phyloP scores from a whole-genome alignment of 2,329 filamentous ascomycete species.

The Coniochaeta sp. region DNA sequence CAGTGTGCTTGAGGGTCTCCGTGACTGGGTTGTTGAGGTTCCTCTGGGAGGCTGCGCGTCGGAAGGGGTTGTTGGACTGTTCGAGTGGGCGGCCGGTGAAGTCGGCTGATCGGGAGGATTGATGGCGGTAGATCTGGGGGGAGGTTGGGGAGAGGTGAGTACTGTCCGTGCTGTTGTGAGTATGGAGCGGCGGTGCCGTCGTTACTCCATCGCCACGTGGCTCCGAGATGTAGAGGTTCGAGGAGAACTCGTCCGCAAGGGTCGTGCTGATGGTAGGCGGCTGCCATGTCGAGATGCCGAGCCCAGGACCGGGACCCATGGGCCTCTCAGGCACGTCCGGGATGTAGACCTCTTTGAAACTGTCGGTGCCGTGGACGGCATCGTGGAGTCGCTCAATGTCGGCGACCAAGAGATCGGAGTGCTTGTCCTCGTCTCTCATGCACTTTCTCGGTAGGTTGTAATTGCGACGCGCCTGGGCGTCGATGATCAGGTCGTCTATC shows the following conservation, averaged over 20 bases:
- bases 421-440: constrained; percentile 1
- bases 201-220: neutral
- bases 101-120: neutral
- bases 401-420: constrained; percentile 1
- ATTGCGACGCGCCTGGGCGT: neutral
- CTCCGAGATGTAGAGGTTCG: neutral
- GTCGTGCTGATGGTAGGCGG: neutral
- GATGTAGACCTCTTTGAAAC: neutral
- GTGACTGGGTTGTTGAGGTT: constrained; percentile 1
- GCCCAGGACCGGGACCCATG: neutral
- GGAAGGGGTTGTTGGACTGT: neutral
- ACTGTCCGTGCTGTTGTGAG: neutral
- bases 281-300: neutral
- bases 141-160: neutral
- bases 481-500: neutral
- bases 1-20: neutral
- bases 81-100: neutral
- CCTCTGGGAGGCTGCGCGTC: neutral
- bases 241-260: neutral
- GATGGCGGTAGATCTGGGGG: neutral
- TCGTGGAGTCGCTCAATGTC: neutral
- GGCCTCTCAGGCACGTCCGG: neutral
- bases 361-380: neutral
- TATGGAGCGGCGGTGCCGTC: neutral
- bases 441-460: neutral